Percentiles rank a stretch among this genome's conserved stretches.
These are phyloP conservation scores for Ophiobolus disseminans DNA, from an alignment of 2,329 filamentous ascomycete genomes.

Conservation along the genomic window DNA sequence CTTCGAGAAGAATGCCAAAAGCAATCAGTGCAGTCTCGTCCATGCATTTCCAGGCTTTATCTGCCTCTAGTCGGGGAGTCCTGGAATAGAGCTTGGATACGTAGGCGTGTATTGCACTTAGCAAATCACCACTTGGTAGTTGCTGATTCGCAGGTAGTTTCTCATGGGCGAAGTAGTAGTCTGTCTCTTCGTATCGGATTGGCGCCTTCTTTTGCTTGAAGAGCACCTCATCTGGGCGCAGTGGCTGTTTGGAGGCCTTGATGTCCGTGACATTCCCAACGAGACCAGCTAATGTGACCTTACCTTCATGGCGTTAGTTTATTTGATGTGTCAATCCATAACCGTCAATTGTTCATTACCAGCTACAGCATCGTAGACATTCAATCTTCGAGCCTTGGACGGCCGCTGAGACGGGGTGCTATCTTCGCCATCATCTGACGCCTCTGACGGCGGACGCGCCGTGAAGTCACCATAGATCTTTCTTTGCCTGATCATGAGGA, in stretches of 20 bases:
- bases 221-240: conserved; percentile 74
- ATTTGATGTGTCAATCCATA: not conserved
- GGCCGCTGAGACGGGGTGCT: conserved; percentile 4
- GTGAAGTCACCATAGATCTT: conserved; percentile 3
- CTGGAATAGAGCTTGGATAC: conserved; percentile 68
- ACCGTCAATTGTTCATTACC: conserved; percentile 52
- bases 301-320: conserved; percentile 12
- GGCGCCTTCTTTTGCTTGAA: conserved; percentile 72
- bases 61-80: conserved; percentile 24
- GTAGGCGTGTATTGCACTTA: conserved; percentile 74
- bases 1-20: conserved; percentile 77
- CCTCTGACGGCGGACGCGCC: conserved; percentile 19
- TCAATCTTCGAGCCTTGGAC: conserved; percentile 54
- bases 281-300: conserved; percentile 31
- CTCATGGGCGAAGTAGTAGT: conserved; percentile 73
- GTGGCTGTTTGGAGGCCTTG: conserved; percentile 44
- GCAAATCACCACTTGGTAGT: conserved; percentile 72
- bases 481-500: conserved; percentile 16
- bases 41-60: conserved; percentile 65
- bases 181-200: conserved; percentile 71
- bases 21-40: conserved; percentile 80
- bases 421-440: conserved; percentile 19
- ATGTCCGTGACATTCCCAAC: conserved; percentile 55
- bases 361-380: conserved; percentile 76
- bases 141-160: conserved; percentile 58